These are phyloP conservation scores for Schizothecium vesticola DNA, from an alignment of 495 filamentous ascomycete genomes.

Conservation along the genomic window DNA sequence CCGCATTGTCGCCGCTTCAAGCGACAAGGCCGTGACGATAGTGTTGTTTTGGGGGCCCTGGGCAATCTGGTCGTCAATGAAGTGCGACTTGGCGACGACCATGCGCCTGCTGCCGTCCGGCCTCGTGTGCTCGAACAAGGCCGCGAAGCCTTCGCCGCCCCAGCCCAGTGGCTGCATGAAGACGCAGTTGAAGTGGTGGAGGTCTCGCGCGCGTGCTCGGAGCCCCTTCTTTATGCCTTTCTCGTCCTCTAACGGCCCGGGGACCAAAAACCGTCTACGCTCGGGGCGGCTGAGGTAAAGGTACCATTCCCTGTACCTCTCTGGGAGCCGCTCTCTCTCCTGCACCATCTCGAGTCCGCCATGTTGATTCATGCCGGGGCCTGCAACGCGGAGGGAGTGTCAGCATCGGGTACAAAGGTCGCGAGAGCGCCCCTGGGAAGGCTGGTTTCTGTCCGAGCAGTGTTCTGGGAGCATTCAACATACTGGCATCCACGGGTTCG, in stretches of 20 bases:
- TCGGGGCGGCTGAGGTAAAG: no score
- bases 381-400: neutral
- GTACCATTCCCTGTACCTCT: neutral
- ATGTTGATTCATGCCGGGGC: no score
- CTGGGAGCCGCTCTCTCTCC: neutral
- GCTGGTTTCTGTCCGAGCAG: neutral
- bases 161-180: neutral
- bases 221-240: neutral
- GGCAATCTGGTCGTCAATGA: no score
- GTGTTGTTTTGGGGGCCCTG: no score
- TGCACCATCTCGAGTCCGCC: no score
- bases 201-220: neutral
- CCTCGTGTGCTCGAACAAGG: neutral
- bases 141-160: neutral
- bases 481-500: neutral
- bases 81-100: neutral
- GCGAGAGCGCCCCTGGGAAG: no score
- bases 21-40: neutral
- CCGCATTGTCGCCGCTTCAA: neutral
- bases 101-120: neutral
- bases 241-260: no score
- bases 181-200: neutral
- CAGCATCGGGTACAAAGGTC: neutral
- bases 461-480: neutral
- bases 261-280: no score